Percentiles rank a stretch among this genome's conserved stretches.
Evolutionary conservation across 2,329 filamentous ascomycete genomes (phyloP).

Genomic region (Zasmidium citrigriseum): DNA sequence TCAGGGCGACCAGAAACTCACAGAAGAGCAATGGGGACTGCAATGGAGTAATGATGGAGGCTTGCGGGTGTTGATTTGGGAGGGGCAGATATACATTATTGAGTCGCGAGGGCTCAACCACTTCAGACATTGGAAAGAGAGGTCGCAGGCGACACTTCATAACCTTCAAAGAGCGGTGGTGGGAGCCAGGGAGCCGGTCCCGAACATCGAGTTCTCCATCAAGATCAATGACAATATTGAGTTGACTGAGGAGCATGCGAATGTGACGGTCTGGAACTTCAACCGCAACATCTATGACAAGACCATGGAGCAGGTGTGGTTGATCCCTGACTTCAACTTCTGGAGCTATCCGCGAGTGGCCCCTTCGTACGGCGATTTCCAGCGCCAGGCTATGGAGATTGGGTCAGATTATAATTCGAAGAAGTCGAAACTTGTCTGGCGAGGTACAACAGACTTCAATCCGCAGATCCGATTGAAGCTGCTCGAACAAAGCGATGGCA

Average conservation of each 20-base stretch:
- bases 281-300: constrained; percentile 30
- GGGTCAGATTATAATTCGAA: constrained; percentile 41
- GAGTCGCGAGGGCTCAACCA: constrained; percentile 35
- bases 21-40: constrained; percentile 30
- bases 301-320: constrained; percentile 43
- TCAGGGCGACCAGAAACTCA: constrained; percentile 24
- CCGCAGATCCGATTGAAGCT: constrained; percentile 31
- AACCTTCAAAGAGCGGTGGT: constrained; percentile 52
- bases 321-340: constrained; percentile 58
- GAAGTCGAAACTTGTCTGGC: constrained; percentile 51
- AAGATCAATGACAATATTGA: constrained; percentile 50
- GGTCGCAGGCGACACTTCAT: constrained; percentile 45
- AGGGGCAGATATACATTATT: constrained; percentile 39
- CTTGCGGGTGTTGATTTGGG: constrained; percentile 40
- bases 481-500: constrained; percentile 32
- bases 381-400: constrained; percentile 25
- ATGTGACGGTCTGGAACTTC: constrained; percentile 46
- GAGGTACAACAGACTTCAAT: constrained; percentile 43
- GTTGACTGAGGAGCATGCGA: constrained; percentile 24
- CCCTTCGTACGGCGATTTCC: constrained; percentile 27
- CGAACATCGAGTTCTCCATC: constrained; percentile 53
- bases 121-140: constrained; percentile 30
- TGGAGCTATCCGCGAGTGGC: constrained; percentile 48
- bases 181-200: constrained; percentile 42
- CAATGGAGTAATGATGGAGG: constrained; percentile 34